Conservation (phyloP, 345 rosid species). For the Syzygium grande region DNA sequence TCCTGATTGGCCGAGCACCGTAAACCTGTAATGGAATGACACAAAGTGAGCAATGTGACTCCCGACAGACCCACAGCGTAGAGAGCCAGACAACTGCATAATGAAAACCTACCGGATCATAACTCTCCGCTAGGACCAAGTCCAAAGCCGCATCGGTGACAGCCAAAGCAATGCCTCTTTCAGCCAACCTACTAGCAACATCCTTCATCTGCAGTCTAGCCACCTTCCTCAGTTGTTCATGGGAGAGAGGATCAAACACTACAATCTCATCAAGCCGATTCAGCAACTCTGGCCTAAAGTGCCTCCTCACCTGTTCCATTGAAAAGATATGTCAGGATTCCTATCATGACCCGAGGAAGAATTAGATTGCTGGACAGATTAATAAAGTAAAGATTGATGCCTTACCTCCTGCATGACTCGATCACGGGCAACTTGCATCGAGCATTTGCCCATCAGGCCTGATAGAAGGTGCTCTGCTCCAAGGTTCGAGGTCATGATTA, state of each 20-base stretch:
- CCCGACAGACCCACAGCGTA: background rate
- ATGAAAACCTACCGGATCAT: constrained; percentile 63
- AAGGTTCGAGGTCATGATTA: constrained; percentile 92
- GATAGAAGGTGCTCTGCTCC: constrained; percentile 82
- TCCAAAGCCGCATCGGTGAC: constrained; percentile 83
- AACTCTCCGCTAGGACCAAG: constrained; percentile 58
- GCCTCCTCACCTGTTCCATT: constrained; percentile 46
- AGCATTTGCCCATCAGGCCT: constrained; percentile 56
- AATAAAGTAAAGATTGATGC: rapidly evolving
- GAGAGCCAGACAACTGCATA: background rate
- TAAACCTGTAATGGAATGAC: constrained; percentile 40
- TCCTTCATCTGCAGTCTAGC: constrained; percentile 83
- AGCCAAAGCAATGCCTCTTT: constrained; percentile 76
- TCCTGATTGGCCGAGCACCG: constrained; percentile 85
- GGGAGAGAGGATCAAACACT: constrained; percentile 88
- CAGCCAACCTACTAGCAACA: constrained; percentile 72
- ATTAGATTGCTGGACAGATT: background rate
- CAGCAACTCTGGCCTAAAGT: constrained; percentile 81
- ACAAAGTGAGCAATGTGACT: background rate
- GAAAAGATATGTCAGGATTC: background rate
- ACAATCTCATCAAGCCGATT: constrained; percentile 85
- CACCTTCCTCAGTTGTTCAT: constrained; percentile 79
- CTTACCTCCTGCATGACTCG: constrained; percentile 72
- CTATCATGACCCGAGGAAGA: background rate
- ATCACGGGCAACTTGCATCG: constrained; percentile 81